Evolutionary conservation across 345 rosid species (phyloP), one percentile per base, ranked within the genome.

Genomic region (Erodium maritimum): DNA sequence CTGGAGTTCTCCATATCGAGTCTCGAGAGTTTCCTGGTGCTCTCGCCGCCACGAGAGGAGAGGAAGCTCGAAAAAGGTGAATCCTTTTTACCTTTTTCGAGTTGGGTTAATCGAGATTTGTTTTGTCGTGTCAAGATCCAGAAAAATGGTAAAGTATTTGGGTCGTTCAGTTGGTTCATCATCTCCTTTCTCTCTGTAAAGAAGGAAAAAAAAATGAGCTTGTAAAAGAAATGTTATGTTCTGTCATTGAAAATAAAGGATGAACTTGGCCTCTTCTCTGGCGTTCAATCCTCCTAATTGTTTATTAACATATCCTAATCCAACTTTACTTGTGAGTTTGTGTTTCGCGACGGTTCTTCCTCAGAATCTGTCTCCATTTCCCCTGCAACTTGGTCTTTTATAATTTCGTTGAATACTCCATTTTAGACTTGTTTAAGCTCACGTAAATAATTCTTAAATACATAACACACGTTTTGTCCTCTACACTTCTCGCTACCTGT

Each of bases 331-430:
- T 25, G 37, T 52, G 29, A 50, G 10, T 48, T 52, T 17, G 33
- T 46, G 58, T 4, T 46, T n/a, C 20, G 58, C 56, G 19, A 50
- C 61, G 63, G 19, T 64, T 63, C 60, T 23, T 55, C 45, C 50
- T 50, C 48, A 52, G 73, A 69, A 64, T 56, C 66, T 71, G 75
- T 73, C 75, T 67, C 77, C 70, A 57, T 69, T 75, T 78, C 72
- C 61, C 83, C 81, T 70, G 74, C 86, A 78, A 83, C 68, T 77
- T 59, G 83, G 50, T 63, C 60, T 70, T 75, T 71, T 72, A 59
- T 56, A 57, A 65, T 50, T 60, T 61, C 64, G 68, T 25, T 25
- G 33, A 2, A 7, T 25, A 2, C n/a, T 59, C 65, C 23, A 19
- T 64, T 66, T 46, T 13, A 56, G 34, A 54, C 59, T 61, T 17